Percentiles rank a stretch among this genome's conserved stretches.
These are phyloP conservation scores for Verticillium albo-atrum DNA, from an alignment of 2,329 filamentous ascomycete species.

Conservation along the genomic window DNA sequence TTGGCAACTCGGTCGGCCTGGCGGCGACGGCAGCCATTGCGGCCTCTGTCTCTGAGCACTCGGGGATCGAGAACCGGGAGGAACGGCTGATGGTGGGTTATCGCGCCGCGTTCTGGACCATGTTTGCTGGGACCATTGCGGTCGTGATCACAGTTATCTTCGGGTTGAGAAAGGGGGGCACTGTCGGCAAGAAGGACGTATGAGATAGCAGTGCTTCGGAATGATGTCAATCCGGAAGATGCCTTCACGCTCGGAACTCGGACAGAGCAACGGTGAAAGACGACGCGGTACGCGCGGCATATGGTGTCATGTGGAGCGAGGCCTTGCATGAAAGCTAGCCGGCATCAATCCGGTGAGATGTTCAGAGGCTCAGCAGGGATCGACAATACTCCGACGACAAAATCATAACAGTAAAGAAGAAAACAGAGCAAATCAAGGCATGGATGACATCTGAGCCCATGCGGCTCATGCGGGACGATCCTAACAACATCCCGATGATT, in stretches of 20 bases:
- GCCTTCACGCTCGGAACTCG: not conserved
- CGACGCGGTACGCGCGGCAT: not conserved
- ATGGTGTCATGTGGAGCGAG: not conserved
- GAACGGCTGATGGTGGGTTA: constrained; percentile 43
- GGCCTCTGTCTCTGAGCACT: constrained; percentile 24
- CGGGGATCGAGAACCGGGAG: not conserved
- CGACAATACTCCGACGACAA: not conserved
- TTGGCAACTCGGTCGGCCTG: constrained; percentile 50
- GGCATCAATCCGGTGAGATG: not conserved
- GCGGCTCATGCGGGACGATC: not conserved
- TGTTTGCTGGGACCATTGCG: constrained; percentile 38
- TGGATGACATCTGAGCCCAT: not conserved
- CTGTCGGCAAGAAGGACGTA: constrained; percentile 40
- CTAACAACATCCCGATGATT: not conserved
- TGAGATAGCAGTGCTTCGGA: not conserved
- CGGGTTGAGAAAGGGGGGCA: constrained; percentile 41
- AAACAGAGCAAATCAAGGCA: not conserved
- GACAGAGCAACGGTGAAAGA: constrained; percentile 12
- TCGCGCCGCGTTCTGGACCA: constrained; percentile 47
- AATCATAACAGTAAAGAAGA: not conserved
- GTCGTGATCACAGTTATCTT: constrained; percentile 30
- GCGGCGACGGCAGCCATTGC: constrained; percentile 46
- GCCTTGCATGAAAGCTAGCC: not conserved
- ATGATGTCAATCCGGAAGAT: not conserved
- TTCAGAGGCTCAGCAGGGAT: not conserved